These are phyloP conservation scores for Arthrobotrys sphaeroides DNA, from an alignment of 2,329 filamentous ascomycete genomes.

Conservation along the genomic window DNA sequence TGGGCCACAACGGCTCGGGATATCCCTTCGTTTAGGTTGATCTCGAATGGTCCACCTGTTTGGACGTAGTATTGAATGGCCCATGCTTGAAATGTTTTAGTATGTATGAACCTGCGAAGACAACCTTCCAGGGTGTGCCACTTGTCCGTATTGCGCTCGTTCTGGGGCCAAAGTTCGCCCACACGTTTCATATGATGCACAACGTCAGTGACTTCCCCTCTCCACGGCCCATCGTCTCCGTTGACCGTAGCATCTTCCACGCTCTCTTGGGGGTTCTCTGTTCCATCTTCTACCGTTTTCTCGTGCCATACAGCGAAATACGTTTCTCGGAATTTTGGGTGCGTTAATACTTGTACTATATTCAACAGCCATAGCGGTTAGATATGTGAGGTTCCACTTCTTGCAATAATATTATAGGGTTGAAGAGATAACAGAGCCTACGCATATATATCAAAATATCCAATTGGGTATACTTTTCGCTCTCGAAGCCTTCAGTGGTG, in stretches of 20 bases:
- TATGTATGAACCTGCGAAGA: slow-evolving; percentile 17
- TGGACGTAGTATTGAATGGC: background rate
- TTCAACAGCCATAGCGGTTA: background rate
- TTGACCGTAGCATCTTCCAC: too few relatives aligned
- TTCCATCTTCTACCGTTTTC: background rate
- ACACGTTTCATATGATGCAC: slow-evolving; percentile 10
- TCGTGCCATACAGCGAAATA: background rate
- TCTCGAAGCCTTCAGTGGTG: background rate
- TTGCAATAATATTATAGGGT: too few relatives aligned
- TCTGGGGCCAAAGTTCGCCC: slow-evolving; percentile 1
- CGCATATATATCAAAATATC: slow-evolving; percentile 28
- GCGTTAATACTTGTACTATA: slow-evolving; percentile 10
- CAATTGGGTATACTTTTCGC: slow-evolving; percentile 12
- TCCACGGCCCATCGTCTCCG: too few relatives aligned
- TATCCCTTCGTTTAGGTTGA: background rate
- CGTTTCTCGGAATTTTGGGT: background rate
- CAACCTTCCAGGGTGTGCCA: background rate
- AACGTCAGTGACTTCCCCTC: slow-evolving; percentile 4
- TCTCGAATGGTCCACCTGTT: background rate
- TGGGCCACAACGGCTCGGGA: background rate
- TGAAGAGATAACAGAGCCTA: too few relatives aligned
- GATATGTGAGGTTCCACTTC: background rate
- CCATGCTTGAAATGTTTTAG: slow-evolving; percentile 10
- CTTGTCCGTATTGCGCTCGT: slow-evolving; percentile 9
- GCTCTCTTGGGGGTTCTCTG: too few relatives aligned